Conservation (phyloP, 2,329 filamentous ascomycete species). For the Xylariaceae sp. region DNA sequence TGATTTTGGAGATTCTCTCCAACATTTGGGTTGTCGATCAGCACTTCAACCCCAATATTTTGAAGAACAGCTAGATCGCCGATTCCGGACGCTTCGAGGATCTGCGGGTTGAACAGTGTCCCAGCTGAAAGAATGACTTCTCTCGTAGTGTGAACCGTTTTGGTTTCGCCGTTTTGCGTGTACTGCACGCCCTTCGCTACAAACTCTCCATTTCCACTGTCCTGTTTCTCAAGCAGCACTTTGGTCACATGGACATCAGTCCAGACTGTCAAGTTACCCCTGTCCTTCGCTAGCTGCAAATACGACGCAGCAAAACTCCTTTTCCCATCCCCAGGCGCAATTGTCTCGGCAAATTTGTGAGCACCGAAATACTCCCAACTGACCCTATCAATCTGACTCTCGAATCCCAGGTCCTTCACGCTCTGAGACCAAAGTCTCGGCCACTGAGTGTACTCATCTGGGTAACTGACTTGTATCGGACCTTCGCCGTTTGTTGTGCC, state of each 20-base stretch:
- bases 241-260: slow-evolving; percentile 5
- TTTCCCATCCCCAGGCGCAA: neutral
- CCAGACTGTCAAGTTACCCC: slow-evolving; percentile 12
- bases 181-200: slow-evolving; percentile 10
- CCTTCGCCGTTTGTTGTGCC: neutral
- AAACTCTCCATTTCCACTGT: neutral
- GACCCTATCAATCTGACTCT: neutral
- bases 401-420: neutral
- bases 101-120: slow-evolving; percentile 37
- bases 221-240: slow-evolving; percentile 7
- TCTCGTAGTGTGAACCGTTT: slow-evolving; percentile 24
- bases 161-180: slow-evolving; percentile 7
- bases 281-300: neutral
- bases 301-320: neutral
- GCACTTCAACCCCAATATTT: slow-evolving; percentile 27
- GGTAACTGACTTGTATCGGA: neutral
- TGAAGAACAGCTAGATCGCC: slow-evolving; percentile 33
- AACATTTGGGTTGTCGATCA: slow-evolving; percentile 34
- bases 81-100: slow-evolving; percentile 42
- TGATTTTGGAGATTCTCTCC: slow-evolving; percentile 40
- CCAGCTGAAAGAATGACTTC: slow-evolving; percentile 44
- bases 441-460: neutral
- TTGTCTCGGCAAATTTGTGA: neutral
- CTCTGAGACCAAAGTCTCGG: neutral
- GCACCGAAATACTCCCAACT: neutral